A percentile compares a stretch with the other conserved stretches of the same genome.
phyloP scores from a whole-genome alignment of 2,329 filamentous ascomycete species.

The Hymenoscyphus fructigenus region DNA sequence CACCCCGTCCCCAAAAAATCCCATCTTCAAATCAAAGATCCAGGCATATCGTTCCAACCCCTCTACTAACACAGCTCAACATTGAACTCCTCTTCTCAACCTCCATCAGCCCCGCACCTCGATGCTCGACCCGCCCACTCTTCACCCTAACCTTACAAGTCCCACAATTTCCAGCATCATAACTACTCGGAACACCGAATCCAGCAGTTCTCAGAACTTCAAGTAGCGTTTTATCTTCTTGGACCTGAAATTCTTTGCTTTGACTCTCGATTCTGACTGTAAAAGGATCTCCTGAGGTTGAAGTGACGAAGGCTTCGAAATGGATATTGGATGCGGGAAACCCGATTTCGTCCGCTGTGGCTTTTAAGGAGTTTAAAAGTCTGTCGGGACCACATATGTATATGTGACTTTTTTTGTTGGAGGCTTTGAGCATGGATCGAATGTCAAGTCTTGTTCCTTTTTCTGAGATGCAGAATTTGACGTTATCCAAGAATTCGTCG shows the following conservation, averaged over 20 bases:
- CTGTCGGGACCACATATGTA: constrained; percentile 61
- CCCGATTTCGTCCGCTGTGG: constrained; percentile 42
- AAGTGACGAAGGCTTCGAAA: constrained; percentile 58
- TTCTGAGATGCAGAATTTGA: constrained; percentile 52
- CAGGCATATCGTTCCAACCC: constrained; percentile 1
- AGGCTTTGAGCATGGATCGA: constrained; percentile 49
- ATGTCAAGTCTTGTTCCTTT: constrained; percentile 48
- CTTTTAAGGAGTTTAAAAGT: constrained; percentile 53
- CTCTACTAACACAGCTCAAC: constrained; percentile 25
- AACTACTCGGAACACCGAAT: constrained; percentile 42
- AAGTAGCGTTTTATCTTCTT: constrained; percentile 42
- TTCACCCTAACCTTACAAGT: constrained; percentile 43
- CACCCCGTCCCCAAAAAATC: too few species aligned
- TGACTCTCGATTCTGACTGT: constrained; percentile 51
- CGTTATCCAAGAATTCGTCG: constrained; percentile 50
- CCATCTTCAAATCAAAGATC: not conserved
- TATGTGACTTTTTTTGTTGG: constrained; percentile 55
- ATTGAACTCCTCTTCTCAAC: constrained; percentile 34
- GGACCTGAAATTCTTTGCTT: constrained; percentile 43
- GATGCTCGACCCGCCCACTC: constrained; percentile 40
- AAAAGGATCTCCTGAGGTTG: constrained; percentile 59
- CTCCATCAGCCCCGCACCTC: constrained; percentile 39
- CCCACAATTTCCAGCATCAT: constrained; percentile 45
- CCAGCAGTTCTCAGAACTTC: constrained; percentile 43
- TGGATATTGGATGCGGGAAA: constrained; percentile 54